phyloP scores from a whole-genome alignment of 208 protist species.

The Lotmaria passim region DNA sequence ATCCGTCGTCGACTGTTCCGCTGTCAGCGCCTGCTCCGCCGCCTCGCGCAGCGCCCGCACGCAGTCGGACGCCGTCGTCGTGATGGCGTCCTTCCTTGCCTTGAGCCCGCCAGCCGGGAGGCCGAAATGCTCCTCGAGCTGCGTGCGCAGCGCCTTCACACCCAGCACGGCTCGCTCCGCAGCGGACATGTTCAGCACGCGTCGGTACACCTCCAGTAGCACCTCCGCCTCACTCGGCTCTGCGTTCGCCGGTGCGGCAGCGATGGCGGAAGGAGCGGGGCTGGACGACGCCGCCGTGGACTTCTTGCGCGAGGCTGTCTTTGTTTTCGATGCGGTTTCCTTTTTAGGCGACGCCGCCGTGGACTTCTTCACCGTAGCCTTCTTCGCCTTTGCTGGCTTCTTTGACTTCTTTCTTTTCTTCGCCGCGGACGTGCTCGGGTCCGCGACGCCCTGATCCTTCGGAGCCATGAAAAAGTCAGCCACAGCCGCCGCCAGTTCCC shows the following conservation, averaged over 20 bases:
- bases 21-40: conserved; percentile 41
- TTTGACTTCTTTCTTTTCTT: conserved; percentile 3
- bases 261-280: not conserved
- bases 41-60: conserved; percentile 64
- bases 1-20: not conserved
- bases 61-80: conserved; percentile 68
- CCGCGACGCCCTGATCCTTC: conserved; percentile 29
- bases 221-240: conserved; percentile 63
- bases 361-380: not conserved
- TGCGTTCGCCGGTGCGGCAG: not conserved
- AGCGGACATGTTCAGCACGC: conserved; percentile 55
- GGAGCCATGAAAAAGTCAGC: conserved; percentile 70
- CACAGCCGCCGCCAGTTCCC: conserved; percentile 47
- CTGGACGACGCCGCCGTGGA: conserved; percentile 12
- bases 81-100: conserved; percentile 61
- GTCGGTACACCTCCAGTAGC: conserved; percentile 69
- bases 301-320: conserved; percentile 32
- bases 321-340: not conserved
- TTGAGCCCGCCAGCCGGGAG: conserved; percentile 50
- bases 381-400: not conserved
- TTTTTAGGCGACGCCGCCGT: conserved; percentile 2
- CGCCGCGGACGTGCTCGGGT: not conserved
- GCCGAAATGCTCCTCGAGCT: conserved; percentile 59
- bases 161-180: conserved; percentile 59
- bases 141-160: conserved; percentile 65